Base-by-base conservation (phyloP, 2,329 filamentous ascomycete genomes). In the Dichotomopilus funicola region DNA sequence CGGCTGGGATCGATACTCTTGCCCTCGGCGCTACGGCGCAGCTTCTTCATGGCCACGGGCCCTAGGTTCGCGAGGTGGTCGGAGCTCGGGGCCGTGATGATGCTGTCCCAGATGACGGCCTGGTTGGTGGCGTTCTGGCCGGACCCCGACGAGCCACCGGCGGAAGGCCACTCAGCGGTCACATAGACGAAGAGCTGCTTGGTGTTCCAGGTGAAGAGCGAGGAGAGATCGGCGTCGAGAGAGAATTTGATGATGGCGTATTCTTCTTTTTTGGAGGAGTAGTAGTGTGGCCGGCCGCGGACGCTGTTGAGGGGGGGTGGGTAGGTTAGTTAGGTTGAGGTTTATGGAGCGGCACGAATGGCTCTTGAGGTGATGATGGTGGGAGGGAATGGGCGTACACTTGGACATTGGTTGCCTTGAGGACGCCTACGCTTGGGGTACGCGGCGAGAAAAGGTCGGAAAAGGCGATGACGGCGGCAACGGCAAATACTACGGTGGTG, bases 151-250 rank as follows among this genome's bases (percentile, higher is more conserved):
- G 19, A 66, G 40, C 61, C 61, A 49, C 66, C 66, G 49, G 68
- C 56, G 44, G 66, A 64, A 33, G 78, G 75, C 83, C 83, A 87
- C 65, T 85, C 86, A 53, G 92, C 92, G 54, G 90, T 92, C 57
- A 99, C 85, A 76, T 96, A 99, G 71, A 96, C 85, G 74, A 97
- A 99, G 66, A 99, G 76, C 74, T 97, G 89, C 73, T 99, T 99
- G 19, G 95, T 99, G 79, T 99, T 99, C 94, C 63, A 99, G 68
- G 89, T 95, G 81, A 97, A 97, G 65, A 99, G 88, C 44, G 87
- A 87, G 58, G 85, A 87, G 58, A 99, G 82, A 74, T 99, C 92
- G 52, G 91, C 88, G 67, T 96, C 88, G 57, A 99, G 81, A 66
- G 91, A 89, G 78, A 99, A 99, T 70, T 86, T 87, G 69, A 99